Percentiles rank a stretch among this genome's conserved stretches.
Conservation (phyloP, 805 yeast genomes). For the Nakazawaea wyomingensis region DNA sequence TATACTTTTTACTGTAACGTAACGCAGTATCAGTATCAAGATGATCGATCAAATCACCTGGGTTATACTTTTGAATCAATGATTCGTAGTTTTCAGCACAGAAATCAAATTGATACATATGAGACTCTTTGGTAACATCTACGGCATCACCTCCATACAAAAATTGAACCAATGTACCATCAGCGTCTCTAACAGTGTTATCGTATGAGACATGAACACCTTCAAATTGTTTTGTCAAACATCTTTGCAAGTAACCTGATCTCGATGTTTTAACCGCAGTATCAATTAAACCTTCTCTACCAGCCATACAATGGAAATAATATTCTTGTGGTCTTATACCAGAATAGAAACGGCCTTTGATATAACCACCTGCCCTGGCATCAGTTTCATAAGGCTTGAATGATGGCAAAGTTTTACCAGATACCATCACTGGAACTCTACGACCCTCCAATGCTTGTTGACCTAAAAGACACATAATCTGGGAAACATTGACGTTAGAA, state of each 20-base stretch:
- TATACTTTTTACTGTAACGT: constrained; percentile 74
- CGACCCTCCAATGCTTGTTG: constrained; percentile 99
- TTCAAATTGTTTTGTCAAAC: constrained; percentile 95
- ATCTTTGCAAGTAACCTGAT: constrained; percentile 97
- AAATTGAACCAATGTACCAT: constrained; percentile 91
- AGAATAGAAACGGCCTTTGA: constrained; percentile 93
- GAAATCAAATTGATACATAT: constrained; percentile 89
- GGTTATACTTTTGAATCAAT: constrained; percentile 78
- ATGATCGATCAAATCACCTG: constrained; percentile 63
- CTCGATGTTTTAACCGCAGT: constrained; percentile 98
- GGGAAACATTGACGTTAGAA: constrained; percentile 96
- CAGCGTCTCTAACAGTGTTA: constrained; percentile 92
- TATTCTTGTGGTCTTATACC: constrained; percentile 98
- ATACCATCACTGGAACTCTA: constrained; percentile 98
- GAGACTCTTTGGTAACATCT: constrained; percentile 92
- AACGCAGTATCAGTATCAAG: constrained; percentile 82
- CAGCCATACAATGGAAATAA: constrained; percentile 99
- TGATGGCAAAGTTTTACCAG: constrained; percentile 95
- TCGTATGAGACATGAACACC: constrained; percentile 95
- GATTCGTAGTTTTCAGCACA: constrained; percentile 89
- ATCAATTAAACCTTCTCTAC: constrained; percentile 99
- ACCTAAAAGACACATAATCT: constrained; percentile 98
- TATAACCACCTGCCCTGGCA: constrained; percentile 98
- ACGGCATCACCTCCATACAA: constrained; percentile 96
- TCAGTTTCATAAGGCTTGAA: constrained; percentile 96